Conservation (phyloP, 2,329 filamentous ascomycete species). For the Herpotrichia juniperi region DNA sequence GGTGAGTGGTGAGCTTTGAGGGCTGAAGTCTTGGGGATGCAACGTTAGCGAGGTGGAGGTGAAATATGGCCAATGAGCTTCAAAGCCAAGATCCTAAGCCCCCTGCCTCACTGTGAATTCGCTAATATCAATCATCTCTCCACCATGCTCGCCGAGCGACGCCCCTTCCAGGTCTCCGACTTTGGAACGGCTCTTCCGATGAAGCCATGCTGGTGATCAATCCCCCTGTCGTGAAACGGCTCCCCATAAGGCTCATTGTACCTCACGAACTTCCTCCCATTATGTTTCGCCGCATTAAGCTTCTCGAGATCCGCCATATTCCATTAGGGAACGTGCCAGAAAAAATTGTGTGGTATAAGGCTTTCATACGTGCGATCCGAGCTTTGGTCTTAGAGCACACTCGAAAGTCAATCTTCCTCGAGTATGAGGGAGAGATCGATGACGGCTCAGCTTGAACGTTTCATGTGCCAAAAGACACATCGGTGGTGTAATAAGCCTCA, state of each 20-base stretch:
- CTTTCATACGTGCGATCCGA: no score
- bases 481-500: neutral
- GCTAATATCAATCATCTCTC: neutral
- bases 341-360: no score
- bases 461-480: neutral
- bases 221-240: neutral
- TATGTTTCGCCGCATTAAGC: neutral
- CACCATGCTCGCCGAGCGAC: neutral
- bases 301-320: neutral
- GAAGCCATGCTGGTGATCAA: neutral
- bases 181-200: neutral
- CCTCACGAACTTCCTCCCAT: neutral
- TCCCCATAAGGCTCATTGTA: neutral
- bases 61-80: neutral
- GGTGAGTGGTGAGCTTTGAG: neutral
- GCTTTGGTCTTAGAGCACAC: no score
- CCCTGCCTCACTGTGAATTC: neutral
- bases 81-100: neutral
- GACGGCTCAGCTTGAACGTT: neutral
- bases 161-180: neutral
- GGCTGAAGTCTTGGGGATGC: constrained; percentile 2
- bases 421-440: neutral
- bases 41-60: neutral
- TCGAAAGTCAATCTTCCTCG: no score
- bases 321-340: neutral